Percentiles rank a stretch among this genome's conserved stretches.
Conservation (phyloP, 2,329 filamentous ascomycete species). For the Diaporthe sp. region DNA sequence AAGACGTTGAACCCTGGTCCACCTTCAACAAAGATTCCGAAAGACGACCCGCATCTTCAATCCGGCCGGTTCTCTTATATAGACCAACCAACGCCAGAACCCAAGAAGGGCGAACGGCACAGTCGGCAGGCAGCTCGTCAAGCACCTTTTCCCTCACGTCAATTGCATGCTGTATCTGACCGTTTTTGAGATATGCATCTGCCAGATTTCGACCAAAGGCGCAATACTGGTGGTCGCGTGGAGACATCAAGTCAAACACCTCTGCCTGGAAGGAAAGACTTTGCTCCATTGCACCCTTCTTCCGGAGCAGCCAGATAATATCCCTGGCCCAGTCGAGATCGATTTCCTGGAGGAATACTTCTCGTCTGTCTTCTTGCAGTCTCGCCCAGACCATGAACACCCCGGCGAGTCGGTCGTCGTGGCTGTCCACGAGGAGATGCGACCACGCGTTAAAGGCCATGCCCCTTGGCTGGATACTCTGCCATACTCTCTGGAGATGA, state of each 20-base stretch:
- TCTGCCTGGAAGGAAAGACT: slow-evolving; percentile 6
- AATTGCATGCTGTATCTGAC: background rate
- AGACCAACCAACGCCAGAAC: background rate
- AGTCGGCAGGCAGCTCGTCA: background rate
- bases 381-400: background rate
- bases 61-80: background rate
- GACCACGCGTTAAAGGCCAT: slow-evolving; percentile 10
- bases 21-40: background rate
- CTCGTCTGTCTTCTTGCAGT: slow-evolving; percentile 13
- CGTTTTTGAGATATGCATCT: slow-evolving; percentile 3
- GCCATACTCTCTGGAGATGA: slow-evolving; percentile 1
- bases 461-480: background rate
- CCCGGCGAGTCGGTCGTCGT: slow-evolving; percentile 7
- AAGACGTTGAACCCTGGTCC: background rate
- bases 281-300: background rate
- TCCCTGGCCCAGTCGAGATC: slow-evolving; percentile 26
- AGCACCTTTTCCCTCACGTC: slow-evolving; percentile 14
- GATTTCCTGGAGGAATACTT: background rate
- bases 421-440: slow-evolving; percentile 4
- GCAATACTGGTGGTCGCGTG: slow-evolving; percentile 5
- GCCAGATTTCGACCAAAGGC: slow-evolving; percentile 14
- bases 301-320: slow-evolving; percentile 15
- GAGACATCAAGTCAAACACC: slow-evolving; percentile 17
- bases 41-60: background rate
- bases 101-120: slow-evolving; percentile 8